Base-by-base conservation (phyloP, 257 asterid genomes). In the Solanum bulbocastanum region DNA sequence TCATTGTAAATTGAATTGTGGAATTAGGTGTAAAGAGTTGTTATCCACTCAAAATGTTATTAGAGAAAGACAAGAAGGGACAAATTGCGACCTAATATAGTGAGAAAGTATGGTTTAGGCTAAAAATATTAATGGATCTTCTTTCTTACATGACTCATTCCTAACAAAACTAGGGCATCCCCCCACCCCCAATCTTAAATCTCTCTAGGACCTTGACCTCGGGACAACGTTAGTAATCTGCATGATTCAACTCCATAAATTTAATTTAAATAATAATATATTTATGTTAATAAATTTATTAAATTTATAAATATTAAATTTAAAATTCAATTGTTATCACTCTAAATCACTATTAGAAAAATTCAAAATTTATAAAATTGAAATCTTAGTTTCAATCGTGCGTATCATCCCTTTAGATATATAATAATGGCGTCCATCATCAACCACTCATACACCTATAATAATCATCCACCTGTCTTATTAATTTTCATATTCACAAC, bases 11-110 rank as follows among this genome's bases (percentile, higher is more conserved):
- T 37, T 49, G 69, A 49, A 49, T 18, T 37, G 40, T 40, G 62
- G 87, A 68, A 85, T 85, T 85, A 85, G 87, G 87, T 85, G 42
- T 66, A 85, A 85, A 85, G 32, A 85, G 81, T 66, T 18, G 39
- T 37, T 25, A 44, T 66, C 87, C 87, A 85, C 81, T 62, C 87
- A 85, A 85, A 85, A 39, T 85, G 65, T 35, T 25, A 40, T 27
- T 37, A 85, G 25, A 25, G 22, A 85, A 85, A 85, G 66, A 40
- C 87, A 68, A 65, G 25, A 85, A 85, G 79, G 81, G 44, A 85
- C 87, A 68, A 85, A 66, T 39, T 66, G 37, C 33, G 79, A 85
- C 65, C 52, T 27, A 66, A 25, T 42, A 71, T 27, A 36, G 23
- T 82, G 85, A 15, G 82, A 40, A 40, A 16, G 42, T 30, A 18